Percentiles rank a stretch among this genome's conserved stretches.
phyloP scores from a whole-genome alignment of 495 filamentous ascomycete species.

The Neurospora sublineolata region DNA sequence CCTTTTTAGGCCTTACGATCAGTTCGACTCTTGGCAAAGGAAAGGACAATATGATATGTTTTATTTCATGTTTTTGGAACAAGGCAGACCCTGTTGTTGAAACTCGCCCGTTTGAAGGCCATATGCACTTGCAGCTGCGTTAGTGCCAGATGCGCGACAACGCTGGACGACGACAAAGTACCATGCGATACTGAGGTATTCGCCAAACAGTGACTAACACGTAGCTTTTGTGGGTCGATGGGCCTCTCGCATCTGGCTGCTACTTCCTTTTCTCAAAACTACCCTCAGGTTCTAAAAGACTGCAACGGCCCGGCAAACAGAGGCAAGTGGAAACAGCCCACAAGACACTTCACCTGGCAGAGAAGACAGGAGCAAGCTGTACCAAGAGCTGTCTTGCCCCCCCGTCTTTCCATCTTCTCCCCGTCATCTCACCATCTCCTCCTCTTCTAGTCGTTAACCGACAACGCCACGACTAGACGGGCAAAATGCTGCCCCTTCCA shows the following conservation, averaged over 20 bases:
- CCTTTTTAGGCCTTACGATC: background rate
- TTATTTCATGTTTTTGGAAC: background rate
- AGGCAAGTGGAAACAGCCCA: background rate
- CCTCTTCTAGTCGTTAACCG: background rate
- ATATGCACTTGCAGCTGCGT: background rate
- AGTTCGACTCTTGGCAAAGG: background rate
- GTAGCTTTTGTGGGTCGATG: background rate
- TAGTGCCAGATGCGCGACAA: background rate
- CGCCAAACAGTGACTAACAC: background rate
- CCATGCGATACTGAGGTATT: background rate
- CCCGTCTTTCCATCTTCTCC: background rate
- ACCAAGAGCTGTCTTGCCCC: background rate
- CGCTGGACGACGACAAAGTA: background rate
- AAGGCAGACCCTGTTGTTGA: background rate
- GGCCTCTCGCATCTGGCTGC: background rate
- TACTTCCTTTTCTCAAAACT: background rate
- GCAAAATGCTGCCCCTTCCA: slow-evolving; percentile 20
- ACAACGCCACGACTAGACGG: background rate
- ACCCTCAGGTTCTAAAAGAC: background rate
- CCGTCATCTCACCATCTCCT: background rate
- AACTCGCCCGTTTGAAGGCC: background rate
- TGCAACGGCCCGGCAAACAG: background rate
- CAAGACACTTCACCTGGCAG: background rate
- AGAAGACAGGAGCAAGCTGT: background rate
- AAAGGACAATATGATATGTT: background rate